Conservation (phyloP, 2,329 filamentous ascomycete genomes). For the Fusarium miscanthi region DNA sequence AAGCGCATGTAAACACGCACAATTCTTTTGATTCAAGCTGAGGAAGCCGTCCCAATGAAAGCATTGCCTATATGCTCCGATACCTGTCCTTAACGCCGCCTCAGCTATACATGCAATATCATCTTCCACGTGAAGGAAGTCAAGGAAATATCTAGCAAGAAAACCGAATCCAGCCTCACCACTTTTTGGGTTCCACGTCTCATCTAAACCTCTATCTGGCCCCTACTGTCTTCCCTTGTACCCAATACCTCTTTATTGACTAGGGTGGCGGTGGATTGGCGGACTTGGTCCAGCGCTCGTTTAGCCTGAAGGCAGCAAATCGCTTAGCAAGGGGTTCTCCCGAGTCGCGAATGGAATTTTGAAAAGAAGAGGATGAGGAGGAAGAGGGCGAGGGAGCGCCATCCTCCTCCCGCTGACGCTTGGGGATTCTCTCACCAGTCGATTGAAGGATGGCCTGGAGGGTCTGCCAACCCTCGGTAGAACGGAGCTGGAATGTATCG, state of each 20-base stretch:
- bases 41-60: constrained; percentile 21
- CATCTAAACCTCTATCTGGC: not conserved
- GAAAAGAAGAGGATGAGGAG: constrained; percentile 45
- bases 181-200: not conserved
- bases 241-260: constrained; percentile 26
- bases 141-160: constrained; percentile 18
- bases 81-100: constrained; percentile 37
- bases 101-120: constrained; percentile 29
- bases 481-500: constrained; percentile 84
- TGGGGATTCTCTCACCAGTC: constrained; percentile 95
- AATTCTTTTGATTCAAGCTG: not conserved
- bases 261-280: constrained; percentile 42
- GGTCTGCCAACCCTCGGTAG: constrained; percentile 92
- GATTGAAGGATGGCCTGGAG: constrained; percentile 92
- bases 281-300: constrained; percentile 51
- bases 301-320: constrained; percentile 74
- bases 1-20: not conserved
- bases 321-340: constrained; percentile 72
- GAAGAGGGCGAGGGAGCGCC: constrained; percentile 47
- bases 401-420: constrained; percentile 64
- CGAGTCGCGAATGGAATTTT: constrained; percentile 49
- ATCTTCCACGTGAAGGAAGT: constrained; percentile 17
- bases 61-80: constrained; percentile 27
- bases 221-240: not conserved
- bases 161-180: constrained; percentile 8